These are phyloP conservation scores for Nicotiana otophora DNA, from an alignment of 257 asterid species.

Conservation along the genomic window DNA sequence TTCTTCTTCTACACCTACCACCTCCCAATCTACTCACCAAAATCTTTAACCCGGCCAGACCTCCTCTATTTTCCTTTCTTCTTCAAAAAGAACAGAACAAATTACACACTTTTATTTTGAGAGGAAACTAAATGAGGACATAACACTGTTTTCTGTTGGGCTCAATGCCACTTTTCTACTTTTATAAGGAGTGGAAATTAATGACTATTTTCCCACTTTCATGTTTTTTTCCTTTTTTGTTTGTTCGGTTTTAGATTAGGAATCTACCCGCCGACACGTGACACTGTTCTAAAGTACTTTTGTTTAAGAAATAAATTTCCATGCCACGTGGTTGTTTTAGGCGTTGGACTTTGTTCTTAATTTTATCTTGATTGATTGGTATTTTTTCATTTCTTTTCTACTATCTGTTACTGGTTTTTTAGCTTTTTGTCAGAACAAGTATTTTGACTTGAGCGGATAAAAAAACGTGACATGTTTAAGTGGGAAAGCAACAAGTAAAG, in stretches of 20 bases:
- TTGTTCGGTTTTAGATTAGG: background rate
- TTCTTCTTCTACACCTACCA: slow-evolving; percentile 26
- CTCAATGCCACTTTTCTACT: slow-evolving; percentile 2
- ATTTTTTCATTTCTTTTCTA: background rate
- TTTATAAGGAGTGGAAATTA: slow-evolving; percentile 18
- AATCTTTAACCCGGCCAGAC: slow-evolving; percentile 69
- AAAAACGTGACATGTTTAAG: slow-evolving; percentile 29
- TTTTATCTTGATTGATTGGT: background rate
- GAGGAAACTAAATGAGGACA: background rate
- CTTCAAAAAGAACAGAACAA: background rate
- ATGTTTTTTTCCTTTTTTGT: background rate
- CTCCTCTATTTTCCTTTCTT: background rate
- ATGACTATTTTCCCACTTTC: slow-evolving; percentile 22
- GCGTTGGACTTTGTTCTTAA: background rate
- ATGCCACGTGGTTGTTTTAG: slow-evolving; percentile 42
- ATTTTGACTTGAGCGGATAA: slow-evolving; percentile 8
- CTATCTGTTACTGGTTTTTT: background rate
- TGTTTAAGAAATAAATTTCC: background rate
- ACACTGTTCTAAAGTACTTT: slow-evolving; percentile 10
- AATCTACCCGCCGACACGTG: slow-evolving; percentile 57
- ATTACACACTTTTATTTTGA: background rate
- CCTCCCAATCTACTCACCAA: slow-evolving; percentile 51
- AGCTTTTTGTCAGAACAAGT: slow-evolving; percentile 11
- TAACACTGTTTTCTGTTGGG: background rate
- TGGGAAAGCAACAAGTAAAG: background rate